Evolutionary conservation across 208 protist species (phyloP), one percentile per base, ranked within the genome.

Genomic region (Trypanosoma avium): DNA sequence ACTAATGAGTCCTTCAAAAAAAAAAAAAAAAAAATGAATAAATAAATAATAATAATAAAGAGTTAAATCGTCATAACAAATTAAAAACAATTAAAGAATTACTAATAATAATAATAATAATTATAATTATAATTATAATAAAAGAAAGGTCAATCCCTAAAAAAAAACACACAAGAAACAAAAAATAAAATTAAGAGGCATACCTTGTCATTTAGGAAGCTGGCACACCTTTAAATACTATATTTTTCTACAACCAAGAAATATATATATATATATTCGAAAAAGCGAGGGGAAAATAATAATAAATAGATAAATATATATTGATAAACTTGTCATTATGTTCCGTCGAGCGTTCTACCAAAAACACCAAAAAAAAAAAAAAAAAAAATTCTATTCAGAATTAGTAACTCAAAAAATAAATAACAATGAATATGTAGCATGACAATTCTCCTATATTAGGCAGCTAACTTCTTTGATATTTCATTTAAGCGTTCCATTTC

Each of bases 1-100:
- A 60, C n/a, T 29, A 48, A 22, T 68, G 48, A 29, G 65, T 42
- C 5, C 54, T 52, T 6, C 42, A 55, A 22, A 47, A 67, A 65
- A 46, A 47, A 73, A 54, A 60, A 60, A 32, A 35, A 35, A 43
- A 53, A 38, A 30, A 66, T 36, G 3, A 66, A 32, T 35, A 40
- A 49, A n/a, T n/a, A n/a, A n/a, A n/a, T n/a, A n/a, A n/a, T n/a
- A n/a, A n/a, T n/a, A n/a, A n/a, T n/a, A n/a, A n/a, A 43, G 15
- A 9, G 15, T 43, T 43, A n/a, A 9, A 43, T 15, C 9, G 12
- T n/a, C 38, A 43, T 15, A 43, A 43, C 15, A 43, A 43, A 43
- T n/a, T 43, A 43, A 43, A n/a, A 43, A 43, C 15, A 43, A 43
- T 43, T n/a, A 43, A n/a, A 43, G 15, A n/a, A 43, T n/a, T 43